Evolutionary conservation across 441 rosid species (phyloP).

Genomic region (Melastoma candidum): DNA sequence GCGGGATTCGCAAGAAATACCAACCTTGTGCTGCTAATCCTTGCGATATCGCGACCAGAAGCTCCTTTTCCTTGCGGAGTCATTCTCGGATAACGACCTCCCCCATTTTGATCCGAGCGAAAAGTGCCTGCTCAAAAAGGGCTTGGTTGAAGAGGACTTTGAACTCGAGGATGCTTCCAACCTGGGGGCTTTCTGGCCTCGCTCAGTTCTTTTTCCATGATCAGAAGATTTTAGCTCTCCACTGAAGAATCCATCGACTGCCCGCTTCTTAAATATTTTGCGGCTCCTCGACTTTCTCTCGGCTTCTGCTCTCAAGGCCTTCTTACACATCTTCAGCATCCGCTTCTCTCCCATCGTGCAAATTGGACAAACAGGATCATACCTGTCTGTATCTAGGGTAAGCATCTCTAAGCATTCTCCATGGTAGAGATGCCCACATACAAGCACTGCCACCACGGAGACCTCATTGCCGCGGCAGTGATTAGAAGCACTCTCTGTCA

Average conservation of each 20-base stretch:
- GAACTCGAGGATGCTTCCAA: slow-evolving; percentile 46
- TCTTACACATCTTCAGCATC: slow-evolving; percentile 47
- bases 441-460: slow-evolving; percentile 62
- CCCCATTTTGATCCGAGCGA: slow-evolving; percentile 58
- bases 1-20: neutral
- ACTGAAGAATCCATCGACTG: slow-evolving; percentile 48
- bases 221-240: slow-evolving; percentile 47
- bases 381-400: slow-evolving; percentile 59
- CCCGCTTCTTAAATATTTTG: slow-evolving; percentile 61
- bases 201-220: slow-evolving; percentile 20
- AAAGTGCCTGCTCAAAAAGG: slow-evolving; percentile 62
- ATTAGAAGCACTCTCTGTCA: slow-evolving; percentile 52
- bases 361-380: slow-evolving; percentile 71
- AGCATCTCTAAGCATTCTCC: slow-evolving; percentile 82
- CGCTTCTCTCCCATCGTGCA: slow-evolving; percentile 79
- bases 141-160: slow-evolving; percentile 46
- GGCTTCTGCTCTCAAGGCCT: slow-evolving; percentile 49
- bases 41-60: slow-evolving; percentile 65
- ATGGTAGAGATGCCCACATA: slow-evolving; percentile 79
- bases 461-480: slow-evolving; percentile 32
- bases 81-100: slow-evolving; percentile 43
- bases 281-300: slow-evolving; percentile 44
- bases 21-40: slow-evolving; percentile 24
- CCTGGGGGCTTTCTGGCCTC: slow-evolving; percentile 39
- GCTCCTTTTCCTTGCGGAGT: slow-evolving; percentile 46